These are phyloP conservation scores for Solanum etuberosum DNA, from an alignment of 257 asterid genomes.

Conservation along the genomic window DNA sequence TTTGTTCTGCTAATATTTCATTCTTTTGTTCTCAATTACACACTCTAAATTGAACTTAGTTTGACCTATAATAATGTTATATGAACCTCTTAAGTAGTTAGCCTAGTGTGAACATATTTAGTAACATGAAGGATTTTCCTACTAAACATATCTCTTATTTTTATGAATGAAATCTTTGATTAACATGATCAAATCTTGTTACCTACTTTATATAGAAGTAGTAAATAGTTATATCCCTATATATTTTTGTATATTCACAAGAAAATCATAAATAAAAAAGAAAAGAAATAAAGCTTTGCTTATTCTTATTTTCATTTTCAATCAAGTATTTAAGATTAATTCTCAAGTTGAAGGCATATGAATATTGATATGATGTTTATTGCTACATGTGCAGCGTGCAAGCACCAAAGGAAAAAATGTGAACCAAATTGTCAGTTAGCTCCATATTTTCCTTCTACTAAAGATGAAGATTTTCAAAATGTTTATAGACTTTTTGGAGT, in stretches of 20 bases:
- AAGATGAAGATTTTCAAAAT: not conserved
- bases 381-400: constrained; percentile 1
- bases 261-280: no score
- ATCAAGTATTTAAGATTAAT: not conserved
- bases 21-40: not conserved
- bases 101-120: not conserved
- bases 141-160: not conserved
- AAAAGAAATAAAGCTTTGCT: no score
- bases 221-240: not conserved
- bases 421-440: not conserved
- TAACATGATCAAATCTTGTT: not conserved
- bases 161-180: not conserved
- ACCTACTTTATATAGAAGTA: not conserved
- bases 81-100: not conserved
- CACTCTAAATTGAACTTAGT: not conserved
- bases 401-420: not conserved
- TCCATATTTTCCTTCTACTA: not conserved
- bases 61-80: not conserved
- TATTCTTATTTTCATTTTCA: not conserved
- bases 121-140: not conserved
- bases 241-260: not conserved
- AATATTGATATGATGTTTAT: not conserved
- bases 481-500: constrained; percentile 2
- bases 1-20: not conserved
- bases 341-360: not conserved